Evolutionary conservation across 495 filamentous ascomycete genomes (phyloP).

Genomic region (Trichoderma reesei): DNA sequence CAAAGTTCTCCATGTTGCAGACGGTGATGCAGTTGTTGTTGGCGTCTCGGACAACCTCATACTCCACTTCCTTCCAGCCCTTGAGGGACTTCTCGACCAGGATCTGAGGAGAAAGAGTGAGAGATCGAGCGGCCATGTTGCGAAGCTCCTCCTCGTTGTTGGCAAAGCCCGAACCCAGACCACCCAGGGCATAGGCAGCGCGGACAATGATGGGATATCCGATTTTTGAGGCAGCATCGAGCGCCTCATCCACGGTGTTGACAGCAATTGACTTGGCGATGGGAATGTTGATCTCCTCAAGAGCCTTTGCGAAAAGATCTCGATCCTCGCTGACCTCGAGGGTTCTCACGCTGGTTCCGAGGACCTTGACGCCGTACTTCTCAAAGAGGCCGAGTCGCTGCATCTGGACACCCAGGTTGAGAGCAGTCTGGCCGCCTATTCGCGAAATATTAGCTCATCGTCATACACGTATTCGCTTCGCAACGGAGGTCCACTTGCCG

Average conservation of each 20-base stretch:
- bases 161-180: constrained; percentile 95
- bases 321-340: constrained; percentile 91
- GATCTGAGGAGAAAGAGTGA: constrained; percentile 94
- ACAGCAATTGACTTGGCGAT: constrained; percentile 94
- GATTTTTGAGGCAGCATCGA: constrained; percentile 72
- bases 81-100: constrained; percentile 98
- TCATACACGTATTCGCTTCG: too few relatives aligned
- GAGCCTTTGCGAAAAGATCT: constrained; percentile 86
- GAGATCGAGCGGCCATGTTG: constrained; percentile 82
- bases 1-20: constrained; percentile 99
- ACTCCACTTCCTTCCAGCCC: constrained; percentile 98
- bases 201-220: constrained; percentile 97
- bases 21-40: constrained; percentile 97
- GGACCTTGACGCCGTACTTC: constrained; percentile 84
- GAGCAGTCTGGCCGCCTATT: constrained; percentile 91
- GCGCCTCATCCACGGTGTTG: constrained; percentile 77
- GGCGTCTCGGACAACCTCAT: constrained; percentile 91
- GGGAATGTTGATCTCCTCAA: constrained; percentile 85
- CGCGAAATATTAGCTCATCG: too few relatives aligned
- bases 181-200: constrained; percentile 90
- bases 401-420: constrained; percentile 97
- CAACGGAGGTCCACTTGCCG: too few relatives aligned
- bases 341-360: constrained; percentile 90
- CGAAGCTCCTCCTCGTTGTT: constrained; percentile 86
- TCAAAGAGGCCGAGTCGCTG: constrained; percentile 93